Evolutionary conservation across 2,329 filamentous ascomycete genomes (phyloP).

Genomic region (Didymella keratinophila): DNA sequence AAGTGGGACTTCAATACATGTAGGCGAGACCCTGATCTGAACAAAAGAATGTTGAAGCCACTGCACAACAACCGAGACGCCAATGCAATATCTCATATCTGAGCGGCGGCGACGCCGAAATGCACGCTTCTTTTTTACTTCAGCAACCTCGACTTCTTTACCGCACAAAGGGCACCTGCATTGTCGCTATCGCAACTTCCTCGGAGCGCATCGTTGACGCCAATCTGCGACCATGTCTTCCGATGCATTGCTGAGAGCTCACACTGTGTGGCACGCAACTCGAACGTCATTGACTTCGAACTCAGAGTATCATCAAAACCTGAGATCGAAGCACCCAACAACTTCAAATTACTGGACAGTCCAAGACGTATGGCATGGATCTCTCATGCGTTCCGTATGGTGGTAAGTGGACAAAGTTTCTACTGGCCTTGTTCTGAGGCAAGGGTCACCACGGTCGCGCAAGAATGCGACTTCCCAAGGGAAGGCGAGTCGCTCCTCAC

Average conservation of each 20-base stretch:
- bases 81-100: background rate
- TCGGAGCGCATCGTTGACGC: background rate
- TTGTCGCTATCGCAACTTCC: background rate
- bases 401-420: background rate
- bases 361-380: background rate
- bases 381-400: background rate
- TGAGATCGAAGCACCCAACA: background rate
- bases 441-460: conserved; percentile 13
- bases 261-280: conserved; percentile 3
- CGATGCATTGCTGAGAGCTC: conserved; percentile 3
- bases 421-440: conserved; percentile 15
- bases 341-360: background rate
- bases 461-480: conserved; percentile 20
- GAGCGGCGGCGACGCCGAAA: conserved; percentile 5
- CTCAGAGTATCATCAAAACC: background rate
- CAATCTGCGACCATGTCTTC: conserved; percentile 3
- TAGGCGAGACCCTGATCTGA: conserved; percentile 1
- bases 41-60: conserved; percentile 8
- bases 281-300: background rate
- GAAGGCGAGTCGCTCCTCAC: background rate
- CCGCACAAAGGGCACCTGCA: background rate
- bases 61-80: background rate
- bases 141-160: background rate
- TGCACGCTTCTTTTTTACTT: background rate
- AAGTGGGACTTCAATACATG: conserved; percentile 15